Evolutionary conservation across 2,329 filamentous ascomycete species (phyloP), one percentile per base, ranked within the genome.

Genomic region (Grosmannia clavigera): DNA sequence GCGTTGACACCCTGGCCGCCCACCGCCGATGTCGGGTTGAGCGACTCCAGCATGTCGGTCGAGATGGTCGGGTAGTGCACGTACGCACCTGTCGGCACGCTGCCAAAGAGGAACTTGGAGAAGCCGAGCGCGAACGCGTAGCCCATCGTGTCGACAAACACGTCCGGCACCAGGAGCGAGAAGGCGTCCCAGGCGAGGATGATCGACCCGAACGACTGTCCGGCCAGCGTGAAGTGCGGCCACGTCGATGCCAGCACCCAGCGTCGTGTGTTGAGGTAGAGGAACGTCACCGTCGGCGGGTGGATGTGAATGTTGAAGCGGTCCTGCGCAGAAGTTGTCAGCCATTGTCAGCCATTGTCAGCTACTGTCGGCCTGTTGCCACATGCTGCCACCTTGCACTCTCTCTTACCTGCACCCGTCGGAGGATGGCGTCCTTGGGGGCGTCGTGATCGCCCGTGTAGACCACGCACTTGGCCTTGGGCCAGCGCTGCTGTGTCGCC

Each of bases 41-140:
- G 82, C 22, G 89, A 92, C 27, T 84, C 81, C 4, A 99, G 82
- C 94, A 99, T 99, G 68, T 99, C 94, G 57, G 91, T 99, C 3
- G 92, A 96, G 59, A 99, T 99, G 60, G 92, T 97, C 1, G 94
- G 94, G 70, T 97, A 99, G 74, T 99, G 94, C 1, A 97, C 92
- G 70, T 99, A 99, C 58, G 94, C 92, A 54, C 83, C 91, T 0
- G 91, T 96, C 0, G 92, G 89, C 1, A 96, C 81, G 43, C 75
- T 72, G 0, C 82, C 87, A 69, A 97, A 97, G 29, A 97, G 78
- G 64, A 88, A 81, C 69, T 91, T 94, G 72, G 81, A 88, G 3
- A 96, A 78, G 10, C 89, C 90, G 12, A 96, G 81, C 0, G 88
- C 82, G 70, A 97, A 99, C 31, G 92, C 91, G 69, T 96, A 99